Base-by-base conservation (phyloP, 75 land plant species). In the Gnetum montanum region DNA sequence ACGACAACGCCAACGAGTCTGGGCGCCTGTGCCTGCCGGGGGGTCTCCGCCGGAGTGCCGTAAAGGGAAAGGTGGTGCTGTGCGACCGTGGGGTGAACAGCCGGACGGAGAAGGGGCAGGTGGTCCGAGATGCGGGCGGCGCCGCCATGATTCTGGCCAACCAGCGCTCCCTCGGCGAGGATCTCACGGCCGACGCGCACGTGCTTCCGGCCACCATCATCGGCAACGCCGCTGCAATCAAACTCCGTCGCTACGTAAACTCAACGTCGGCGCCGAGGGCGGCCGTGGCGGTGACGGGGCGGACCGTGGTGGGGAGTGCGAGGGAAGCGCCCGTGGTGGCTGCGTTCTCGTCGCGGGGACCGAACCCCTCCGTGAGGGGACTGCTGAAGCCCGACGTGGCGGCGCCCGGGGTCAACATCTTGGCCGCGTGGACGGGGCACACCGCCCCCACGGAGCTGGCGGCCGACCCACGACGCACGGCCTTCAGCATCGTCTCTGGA, bases 311-410 rank as follows among this genome's bases (percentile, higher is more conserved):
- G 7, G 50, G 50, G 27, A 46, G 67, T 25, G 22, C 63, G 40
- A 71, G 69, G 45, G 86, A 86, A 4, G 76, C 95, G 1, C 95
- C 95, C 0, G 34, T 44, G 62, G 71, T 89, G 86, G 83, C 95
- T n/a, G 36, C 70, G 8, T 89, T 85, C 71, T 71, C 79, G 1
- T 82, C 83, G 25, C 34, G 70, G 18, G 95, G 95, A 5, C 95
- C 95, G 5, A 85, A 81, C 48, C 7, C 54, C n/a, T n/a, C n/a
- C n/a, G n/a, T n/a, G n/a, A n/a, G n/a, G n/a, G n/a, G n/a, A n/a
- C n/a, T n/a, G n/a, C n/a, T n/a, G n/a, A n/a, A n/a, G n/a, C n/a
- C n/a, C n/a, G n/a, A n/a, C n/a, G n/a, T n/a, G n/a, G n/a, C n/a
- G n/a, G n/a, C n/a, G n/a, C n/a, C n/a, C n/a, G n/a, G n/a, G n/a